phyloP scores from a whole-genome alignment of 768 basidiomycete genomes.

The Rhodotorula kratochvilovae region DNA sequence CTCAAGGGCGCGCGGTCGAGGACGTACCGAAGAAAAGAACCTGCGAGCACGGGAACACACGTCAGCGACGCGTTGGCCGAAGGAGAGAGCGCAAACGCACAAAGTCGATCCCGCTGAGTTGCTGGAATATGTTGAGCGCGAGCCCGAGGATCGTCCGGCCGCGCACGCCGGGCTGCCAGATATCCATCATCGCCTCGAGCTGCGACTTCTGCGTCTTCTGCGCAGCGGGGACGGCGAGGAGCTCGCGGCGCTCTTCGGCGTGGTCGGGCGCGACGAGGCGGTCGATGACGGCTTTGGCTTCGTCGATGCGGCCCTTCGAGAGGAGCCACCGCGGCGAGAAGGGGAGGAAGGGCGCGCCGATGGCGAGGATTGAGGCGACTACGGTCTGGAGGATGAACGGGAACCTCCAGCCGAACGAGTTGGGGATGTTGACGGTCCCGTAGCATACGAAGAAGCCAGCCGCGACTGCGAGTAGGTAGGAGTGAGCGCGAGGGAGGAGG shows the following conservation, averaged over 20 bases:
- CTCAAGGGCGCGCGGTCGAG: neutral
- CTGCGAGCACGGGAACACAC: neutral
- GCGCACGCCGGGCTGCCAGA: constrained; percentile 42
- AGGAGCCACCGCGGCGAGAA: constrained; percentile 51
- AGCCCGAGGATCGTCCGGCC: constrained; percentile 50
- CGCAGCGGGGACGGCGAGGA: neutral
- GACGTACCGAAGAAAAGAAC: constrained; percentile 43
- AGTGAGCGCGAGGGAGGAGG: constrained; percentile 12
- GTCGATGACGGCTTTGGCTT: constrained; percentile 46
- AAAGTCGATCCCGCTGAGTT: constrained; percentile 34
- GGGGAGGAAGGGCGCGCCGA: constrained; percentile 47
- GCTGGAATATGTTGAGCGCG: constrained; percentile 44
- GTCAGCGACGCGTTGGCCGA: constrained; percentile 44
- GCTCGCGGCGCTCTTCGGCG: constrained; percentile 42
- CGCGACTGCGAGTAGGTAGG: neutral
- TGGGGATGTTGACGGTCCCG: constrained; percentile 46
- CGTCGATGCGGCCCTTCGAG: constrained; percentile 47
- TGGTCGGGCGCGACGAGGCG: constrained; percentile 44
- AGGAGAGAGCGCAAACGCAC: neutral
- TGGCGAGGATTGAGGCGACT: constrained; percentile 41
- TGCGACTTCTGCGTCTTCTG: neutral
- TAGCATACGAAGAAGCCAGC: constrained; percentile 51
- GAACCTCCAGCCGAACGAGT: constrained; percentile 50
- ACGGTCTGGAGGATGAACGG: constrained; percentile 45
- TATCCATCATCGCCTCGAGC: constrained; percentile 41